These are phyloP conservation scores for Peniophora sp. DNA, from an alignment of 1,284 basidiomycete genomes.

Conservation along the genomic window DNA sequence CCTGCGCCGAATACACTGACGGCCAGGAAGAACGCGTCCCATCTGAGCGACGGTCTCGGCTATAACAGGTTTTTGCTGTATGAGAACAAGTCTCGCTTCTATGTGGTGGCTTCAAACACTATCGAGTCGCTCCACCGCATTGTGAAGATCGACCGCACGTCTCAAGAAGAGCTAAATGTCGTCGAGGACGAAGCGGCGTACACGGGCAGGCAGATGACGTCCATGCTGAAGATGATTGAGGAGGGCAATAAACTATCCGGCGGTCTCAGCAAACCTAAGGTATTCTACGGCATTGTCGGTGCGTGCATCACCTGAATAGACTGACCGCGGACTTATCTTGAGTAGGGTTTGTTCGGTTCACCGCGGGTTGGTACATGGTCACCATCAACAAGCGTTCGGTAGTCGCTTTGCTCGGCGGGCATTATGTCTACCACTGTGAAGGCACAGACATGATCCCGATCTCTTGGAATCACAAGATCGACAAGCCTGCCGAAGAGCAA, in stretches of 20 bases:
- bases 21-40: too few species aligned
- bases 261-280: slow-evolving; percentile 75
- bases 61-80: slow-evolving; percentile 90
- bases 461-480: slow-evolving; percentile 66
- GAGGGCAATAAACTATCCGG: slow-evolving; percentile 89
- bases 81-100: slow-evolving; percentile 84
- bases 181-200: slow-evolving; percentile 87
- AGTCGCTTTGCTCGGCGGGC: slow-evolving; percentile 91
- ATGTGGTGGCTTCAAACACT: slow-evolving; percentile 81
- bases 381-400: slow-evolving; percentile 86
- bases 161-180: slow-evolving; percentile 64
- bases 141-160: slow-evolving; percentile 86
- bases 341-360: slow-evolving; percentile 83
- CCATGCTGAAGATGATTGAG: slow-evolving; percentile 89
- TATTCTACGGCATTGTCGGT: slow-evolving; percentile 79
- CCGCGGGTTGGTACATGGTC: slow-evolving; percentile 89
- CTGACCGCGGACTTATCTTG: neutral
- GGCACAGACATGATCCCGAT: slow-evolving; percentile 81
- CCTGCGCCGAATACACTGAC: too few species aligned
- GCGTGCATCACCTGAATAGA: slow-evolving; percentile 16
- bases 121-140: slow-evolving; percentile 82
- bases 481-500: slow-evolving; percentile 78
- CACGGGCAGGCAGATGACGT: slow-evolving; percentile 81
- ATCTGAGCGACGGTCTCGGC: slow-evolving; percentile 19
- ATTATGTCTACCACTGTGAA: slow-evolving; percentile 97